Percentiles rank a stretch among this genome's conserved stretches.
These are phyloP conservation scores for Pythium volutum DNA, from an alignment of 352 stramenopile species.

Conservation along the genomic window DNA sequence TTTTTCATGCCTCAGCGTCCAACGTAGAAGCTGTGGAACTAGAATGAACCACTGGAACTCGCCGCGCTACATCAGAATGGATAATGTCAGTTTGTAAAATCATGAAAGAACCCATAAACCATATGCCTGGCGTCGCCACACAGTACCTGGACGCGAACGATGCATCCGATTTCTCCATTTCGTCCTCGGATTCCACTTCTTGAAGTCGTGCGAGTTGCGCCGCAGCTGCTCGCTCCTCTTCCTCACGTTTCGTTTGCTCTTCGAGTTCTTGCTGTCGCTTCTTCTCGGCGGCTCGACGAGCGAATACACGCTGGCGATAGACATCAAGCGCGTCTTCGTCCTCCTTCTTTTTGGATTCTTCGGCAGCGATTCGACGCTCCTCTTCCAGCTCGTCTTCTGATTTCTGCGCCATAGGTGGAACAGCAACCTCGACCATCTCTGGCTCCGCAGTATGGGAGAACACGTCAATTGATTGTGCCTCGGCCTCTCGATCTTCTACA, in stretches of 20 bases:
- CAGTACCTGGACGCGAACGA: slow-evolving; percentile 70
- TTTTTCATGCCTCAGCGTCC: background rate
- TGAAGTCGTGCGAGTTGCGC: background rate
- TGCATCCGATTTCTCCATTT: slow-evolving; percentile 52
- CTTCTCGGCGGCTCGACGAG: slow-evolving; percentile 61
- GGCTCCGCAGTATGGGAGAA: background rate
- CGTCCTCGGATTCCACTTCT: slow-evolving; percentile 39
- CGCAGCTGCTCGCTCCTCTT: slow-evolving; percentile 32
- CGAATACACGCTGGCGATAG: slow-evolving; percentile 62
- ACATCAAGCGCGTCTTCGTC: slow-evolving; percentile 59
- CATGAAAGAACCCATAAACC: background rate
- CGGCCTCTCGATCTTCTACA: background rate
- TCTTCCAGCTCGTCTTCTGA: slow-evolving; percentile 35
- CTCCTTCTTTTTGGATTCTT: slow-evolving; percentile 56
- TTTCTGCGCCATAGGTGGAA: slow-evolving; percentile 10
- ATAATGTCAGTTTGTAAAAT: background rate
- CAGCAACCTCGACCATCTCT: background rate
- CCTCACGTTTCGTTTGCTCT: slow-evolving; percentile 31
- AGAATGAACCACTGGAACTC: slow-evolving; percentile 59
- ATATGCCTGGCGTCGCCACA: background rate
- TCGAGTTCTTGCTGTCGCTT: slow-evolving; percentile 47
- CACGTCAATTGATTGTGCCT: background rate
- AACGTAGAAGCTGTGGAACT: slow-evolving; percentile 2
- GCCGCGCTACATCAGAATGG: slow-evolving; percentile 29
- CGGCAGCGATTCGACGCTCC: slow-evolving; percentile 28